These are phyloP conservation scores for Conticribra guillardii DNA, from an alignment of 108 stramenopile genomes.

Conservation along the genomic window DNA sequence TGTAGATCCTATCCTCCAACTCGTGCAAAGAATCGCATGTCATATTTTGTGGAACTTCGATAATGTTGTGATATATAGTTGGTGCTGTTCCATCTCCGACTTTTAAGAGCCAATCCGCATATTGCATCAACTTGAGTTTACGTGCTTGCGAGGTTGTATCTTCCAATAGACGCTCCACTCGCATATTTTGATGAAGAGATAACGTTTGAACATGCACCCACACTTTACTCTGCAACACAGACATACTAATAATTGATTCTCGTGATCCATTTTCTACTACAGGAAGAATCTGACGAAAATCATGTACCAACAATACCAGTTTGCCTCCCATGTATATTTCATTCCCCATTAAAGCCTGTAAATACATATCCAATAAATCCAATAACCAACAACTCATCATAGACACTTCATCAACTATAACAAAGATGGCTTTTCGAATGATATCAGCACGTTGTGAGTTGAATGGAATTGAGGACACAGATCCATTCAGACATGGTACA, in stretches of 20 bases:
- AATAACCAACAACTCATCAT: slow-evolving; percentile 8
- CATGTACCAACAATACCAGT: slow-evolving; percentile 12
- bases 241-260: slow-evolving; percentile 1
- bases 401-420: slow-evolving; percentile 26
- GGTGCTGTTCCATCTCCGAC: slow-evolving; percentile 16
- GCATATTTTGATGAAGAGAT: slow-evolving; percentile 14
- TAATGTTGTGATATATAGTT: neutral
- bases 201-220: slow-evolving; percentile 12
- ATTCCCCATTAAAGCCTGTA: slow-evolving; percentile 4
- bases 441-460: slow-evolving; percentile 2
- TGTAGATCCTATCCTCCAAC: slow-evolving; percentile 9
- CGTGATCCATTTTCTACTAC: slow-evolving; percentile 5
- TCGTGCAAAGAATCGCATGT: slow-evolving; percentile 6
- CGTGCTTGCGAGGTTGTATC: neutral
- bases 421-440: slow-evolving; percentile 1
- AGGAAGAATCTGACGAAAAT: slow-evolving; percentile 24
- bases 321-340: slow-evolving; percentile 16
- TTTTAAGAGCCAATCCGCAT: slow-evolving; percentile 17
- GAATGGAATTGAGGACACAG: neutral
- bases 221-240: slow-evolving; percentile 1
- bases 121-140: neutral
- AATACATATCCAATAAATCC: slow-evolving; percentile 11
- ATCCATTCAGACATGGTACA: slow-evolving; percentile 5
- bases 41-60: slow-evolving; percentile 28
- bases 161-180: slow-evolving; percentile 4